Evolutionary conservation across 768 basidiomycete genomes (phyloP).

Genomic region (Lactarius evosmus): DNA sequence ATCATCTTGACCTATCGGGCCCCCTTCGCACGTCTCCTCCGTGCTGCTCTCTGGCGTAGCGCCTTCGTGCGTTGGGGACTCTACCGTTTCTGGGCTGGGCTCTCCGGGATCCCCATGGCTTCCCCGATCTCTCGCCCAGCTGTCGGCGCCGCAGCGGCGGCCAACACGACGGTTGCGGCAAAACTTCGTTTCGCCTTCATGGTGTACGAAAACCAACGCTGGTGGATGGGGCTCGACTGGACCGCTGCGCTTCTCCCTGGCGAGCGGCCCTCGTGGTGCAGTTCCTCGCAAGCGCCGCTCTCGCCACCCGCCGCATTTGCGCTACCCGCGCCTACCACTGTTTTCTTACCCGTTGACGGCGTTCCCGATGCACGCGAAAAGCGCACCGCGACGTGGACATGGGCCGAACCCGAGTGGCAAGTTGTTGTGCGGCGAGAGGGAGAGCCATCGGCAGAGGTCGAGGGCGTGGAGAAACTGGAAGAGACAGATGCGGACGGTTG

Average conservation of each 20-base stretch:
- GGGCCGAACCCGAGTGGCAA: constrained; percentile 91
- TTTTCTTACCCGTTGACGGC: constrained; percentile 46
- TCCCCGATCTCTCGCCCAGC: constrained; percentile 32
- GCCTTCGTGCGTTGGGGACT: constrained; percentile 64
- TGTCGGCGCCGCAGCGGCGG: constrained; percentile 33
- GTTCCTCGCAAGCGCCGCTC: constrained; percentile 53
- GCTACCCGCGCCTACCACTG: constrained; percentile 59
- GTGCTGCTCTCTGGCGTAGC: constrained; percentile 56
- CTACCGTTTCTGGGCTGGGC: constrained; percentile 48
- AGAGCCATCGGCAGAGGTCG: constrained; percentile 34
- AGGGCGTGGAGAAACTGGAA: constrained; percentile 44
- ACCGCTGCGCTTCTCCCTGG: constrained; percentile 86
- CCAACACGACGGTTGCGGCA: constrained; percentile 3
- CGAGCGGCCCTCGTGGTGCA: constrained; percentile 88
- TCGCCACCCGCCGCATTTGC: constrained; percentile 68
- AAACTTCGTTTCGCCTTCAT: constrained; percentile 76
- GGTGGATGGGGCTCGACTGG: constrained; percentile 99
- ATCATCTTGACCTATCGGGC: constrained; percentile 60
- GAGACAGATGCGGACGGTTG: constrained; percentile 85
- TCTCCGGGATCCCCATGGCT: constrained; percentile 57
- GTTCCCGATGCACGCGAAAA: constrained; percentile 47
- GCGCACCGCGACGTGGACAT: constrained; percentile 78
- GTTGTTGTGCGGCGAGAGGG: constrained; percentile 62
- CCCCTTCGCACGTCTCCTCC: constrained; percentile 59
- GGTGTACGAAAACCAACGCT: constrained; percentile 91